These are phyloP conservation scores for Tetragonia tetragonoides DNA, from an alignment of 148 eudicot genomes.

Conservation along the genomic window DNA sequence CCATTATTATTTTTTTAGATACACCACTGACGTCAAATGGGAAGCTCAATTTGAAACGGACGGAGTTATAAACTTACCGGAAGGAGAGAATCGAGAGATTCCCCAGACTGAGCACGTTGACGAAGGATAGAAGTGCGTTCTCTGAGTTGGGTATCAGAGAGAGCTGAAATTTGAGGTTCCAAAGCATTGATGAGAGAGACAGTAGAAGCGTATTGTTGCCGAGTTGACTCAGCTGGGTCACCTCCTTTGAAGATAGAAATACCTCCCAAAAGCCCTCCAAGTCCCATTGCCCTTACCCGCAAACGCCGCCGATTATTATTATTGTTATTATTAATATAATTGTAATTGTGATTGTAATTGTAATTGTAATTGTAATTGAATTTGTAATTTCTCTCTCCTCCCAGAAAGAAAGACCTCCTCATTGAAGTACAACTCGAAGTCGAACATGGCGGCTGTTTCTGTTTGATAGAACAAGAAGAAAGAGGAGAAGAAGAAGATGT, in stretches of 20 bases:
- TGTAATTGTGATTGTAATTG: not conserved
- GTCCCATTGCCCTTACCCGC: slow-evolving; percentile 30
- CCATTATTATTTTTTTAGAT: too few relatives aligned
- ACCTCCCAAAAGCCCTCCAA: slow-evolving; percentile 71
- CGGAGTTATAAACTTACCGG: slow-evolving; percentile 45
- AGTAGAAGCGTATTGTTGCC: slow-evolving; percentile 54
- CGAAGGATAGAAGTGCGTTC: slow-evolving; percentile 53
- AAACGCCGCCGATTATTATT: not conserved
- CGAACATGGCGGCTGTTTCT: not conserved
- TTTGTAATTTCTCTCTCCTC: not conserved
- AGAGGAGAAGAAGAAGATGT: not conserved
- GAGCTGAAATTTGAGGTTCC: slow-evolving; percentile 47
- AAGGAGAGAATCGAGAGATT: slow-evolving; percentile 71
- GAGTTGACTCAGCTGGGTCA: slow-evolving; percentile 68
- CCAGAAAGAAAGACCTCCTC: not conserved
- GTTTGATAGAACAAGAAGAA: not conserved
- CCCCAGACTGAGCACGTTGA: slow-evolving; percentile 57
- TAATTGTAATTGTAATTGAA: too few relatives aligned
- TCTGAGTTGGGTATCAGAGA: slow-evolving; percentile 66
- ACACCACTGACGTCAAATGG: not conserved
- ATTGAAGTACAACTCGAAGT: not conserved
- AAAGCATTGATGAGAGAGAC: slow-evolving; percentile 49
- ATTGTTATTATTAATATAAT: too few relatives aligned
- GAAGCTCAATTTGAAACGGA: not conserved
- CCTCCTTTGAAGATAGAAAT: slow-evolving; percentile 45